Evolutionary conservation across 164 flowering plant species (phyloP).

Genomic region (Cinnamomum micranthum): DNA sequence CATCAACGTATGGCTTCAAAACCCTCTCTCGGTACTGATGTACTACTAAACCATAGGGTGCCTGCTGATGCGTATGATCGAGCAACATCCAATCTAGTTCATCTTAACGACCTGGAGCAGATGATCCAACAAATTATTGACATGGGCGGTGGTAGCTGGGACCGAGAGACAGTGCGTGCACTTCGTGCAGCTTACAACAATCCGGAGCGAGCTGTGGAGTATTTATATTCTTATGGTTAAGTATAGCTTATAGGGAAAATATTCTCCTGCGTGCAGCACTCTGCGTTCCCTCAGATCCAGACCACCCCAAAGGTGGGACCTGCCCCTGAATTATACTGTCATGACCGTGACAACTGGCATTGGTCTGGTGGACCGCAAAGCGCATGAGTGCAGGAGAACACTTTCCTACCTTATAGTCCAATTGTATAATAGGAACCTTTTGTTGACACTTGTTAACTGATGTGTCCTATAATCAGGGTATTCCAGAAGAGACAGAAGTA

Average conservation of each 20-base stretch:
- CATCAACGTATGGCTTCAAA: not conserved
- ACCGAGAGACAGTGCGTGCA: slow-evolving; percentile 88
- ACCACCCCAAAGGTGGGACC: no score
- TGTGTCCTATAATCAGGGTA: slow-evolving; percentile 54
- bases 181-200: slow-evolving; percentile 96
- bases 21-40: not conserved
- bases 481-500: slow-evolving; percentile 81
- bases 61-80: slow-evolving; percentile 57
- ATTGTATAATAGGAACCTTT: not conserved
- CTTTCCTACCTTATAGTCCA: not conserved
- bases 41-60: slow-evolving; percentile 35
- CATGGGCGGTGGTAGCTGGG: slow-evolving; percentile 98
- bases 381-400: no score
- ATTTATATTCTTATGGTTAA: slow-evolving; percentile 69
- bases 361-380: no score
- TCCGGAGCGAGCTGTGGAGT: slow-evolving; percentile 97
- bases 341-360: no score
- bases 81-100: slow-evolving; percentile 83
- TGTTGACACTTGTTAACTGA: slow-evolving; percentile 11
- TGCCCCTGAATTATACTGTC: no score
- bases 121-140: slow-evolving; percentile 82
- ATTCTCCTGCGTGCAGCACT: no score
- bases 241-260: not conserved
- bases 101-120: slow-evolving; percentile 63
- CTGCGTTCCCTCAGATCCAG: no score